Evolutionary conservation across 2,329 filamentous ascomycete genomes (phyloP).

Genomic region (Pseudodiploospora longispora): DNA sequence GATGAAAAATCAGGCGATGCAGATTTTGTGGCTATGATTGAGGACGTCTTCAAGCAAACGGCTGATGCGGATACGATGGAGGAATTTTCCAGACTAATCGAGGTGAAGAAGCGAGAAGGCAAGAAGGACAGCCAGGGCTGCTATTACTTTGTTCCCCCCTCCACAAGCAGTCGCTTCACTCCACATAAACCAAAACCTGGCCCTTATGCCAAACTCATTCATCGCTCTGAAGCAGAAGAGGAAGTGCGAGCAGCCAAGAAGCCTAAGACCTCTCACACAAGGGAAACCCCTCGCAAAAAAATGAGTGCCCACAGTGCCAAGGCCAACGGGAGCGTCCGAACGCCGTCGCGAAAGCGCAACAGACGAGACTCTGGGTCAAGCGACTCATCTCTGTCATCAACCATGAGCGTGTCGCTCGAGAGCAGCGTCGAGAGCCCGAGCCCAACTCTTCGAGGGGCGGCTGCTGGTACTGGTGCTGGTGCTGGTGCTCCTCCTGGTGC

Average conservation of each 20-base stretch:
- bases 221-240: conserved; percentile 26
- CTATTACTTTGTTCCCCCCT: conserved; percentile 45
- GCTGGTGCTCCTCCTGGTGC: conserved; percentile 9
- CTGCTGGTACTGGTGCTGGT: conserved; percentile 10
- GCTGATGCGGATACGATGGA: conserved; percentile 44
- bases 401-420: conserved; percentile 31
- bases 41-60: conserved; percentile 49
- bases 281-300: conserved; percentile 6
- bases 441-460: conserved; percentile 19
- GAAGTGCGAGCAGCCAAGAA: conserved; percentile 28
- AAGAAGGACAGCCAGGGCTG: conserved; percentile 43
- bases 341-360: conserved; percentile 27
- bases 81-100: conserved; percentile 43
- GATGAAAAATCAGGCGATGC: conserved; percentile 46
- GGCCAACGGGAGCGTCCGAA: conserved; percentile 18
- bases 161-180: conserved; percentile 33
- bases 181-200: conserved; percentile 39
- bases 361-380: conserved; percentile 31
- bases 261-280: conserved; percentile 23
- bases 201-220: conserved; percentile 39
- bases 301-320: conserved; percentile 3
- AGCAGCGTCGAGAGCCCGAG: conserved; percentile 19
- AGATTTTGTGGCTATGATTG: conserved; percentile 47
- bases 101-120: conserved; percentile 49
- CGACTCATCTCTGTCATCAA: conserved; percentile 35